Evolutionary conservation across 2,329 filamentous ascomycete genomes (phyloP), one percentile per base, ranked within the genome.

Genomic region (Colletotrichum horii): DNA sequence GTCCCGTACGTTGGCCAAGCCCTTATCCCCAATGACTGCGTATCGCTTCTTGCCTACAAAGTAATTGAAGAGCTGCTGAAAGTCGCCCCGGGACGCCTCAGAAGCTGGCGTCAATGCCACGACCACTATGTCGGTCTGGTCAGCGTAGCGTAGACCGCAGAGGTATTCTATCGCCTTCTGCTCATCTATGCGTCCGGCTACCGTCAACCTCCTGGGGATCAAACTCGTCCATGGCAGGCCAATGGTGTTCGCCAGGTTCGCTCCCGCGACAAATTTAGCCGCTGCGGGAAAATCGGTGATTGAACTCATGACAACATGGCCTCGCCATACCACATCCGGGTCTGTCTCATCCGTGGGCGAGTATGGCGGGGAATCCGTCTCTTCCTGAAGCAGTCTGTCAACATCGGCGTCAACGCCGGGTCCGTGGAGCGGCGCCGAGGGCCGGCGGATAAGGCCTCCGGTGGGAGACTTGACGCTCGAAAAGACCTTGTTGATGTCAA

Each of bases 101-200:
- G 93, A 91, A 2, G 92, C 90, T 2, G 92, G 91, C 22, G 90
- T 90, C 38, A 98, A 85, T 60, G 92, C 92, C 24, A 97, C 91
- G 26, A 98, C 94, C 2, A 95, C 91, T 8, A 99, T 92, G 80
- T 98, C 97, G 3, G 95, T 96, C 66, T 93, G 93, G 68, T 91
- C 91, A 82, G 94, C 96, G 83, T 95, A 97, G 15, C 95, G 92
- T 76, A 98, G 88, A 66, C 95, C 93, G 81, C 95, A 97, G 1
- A 99, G 92, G 80, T 99, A 99, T 76, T 97, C 95, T 72, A 96
- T 95, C 14, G 96, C 97, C 78, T 94, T 94, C 75, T 94, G 90
- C 79, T 95, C 92, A 67, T 94, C 92, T 75, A 99, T 97, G 22
- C 97, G 92, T 2, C 95, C 95, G 64, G 93, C 93, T 26, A 97